Evolutionary conservation across 1,284 basidiomycete genomes (phyloP).

Genomic region (Mycosarcoma maydis): DNA sequence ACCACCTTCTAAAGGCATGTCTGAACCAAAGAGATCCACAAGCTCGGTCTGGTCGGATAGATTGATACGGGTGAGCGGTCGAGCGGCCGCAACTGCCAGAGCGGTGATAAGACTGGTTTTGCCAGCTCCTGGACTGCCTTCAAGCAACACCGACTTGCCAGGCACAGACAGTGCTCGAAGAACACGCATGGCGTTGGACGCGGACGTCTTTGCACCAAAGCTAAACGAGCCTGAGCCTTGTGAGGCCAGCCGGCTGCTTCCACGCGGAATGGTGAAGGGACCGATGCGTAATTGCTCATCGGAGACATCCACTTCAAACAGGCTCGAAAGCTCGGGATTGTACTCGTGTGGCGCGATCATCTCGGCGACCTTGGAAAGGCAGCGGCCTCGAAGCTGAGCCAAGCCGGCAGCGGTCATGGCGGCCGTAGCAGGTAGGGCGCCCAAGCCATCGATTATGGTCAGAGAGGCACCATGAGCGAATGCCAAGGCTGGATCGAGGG

Average conservation of each 20-base stretch:
- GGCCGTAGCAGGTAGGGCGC: slow-evolving; percentile 61
- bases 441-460: slow-evolving; percentile 68
- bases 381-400: slow-evolving; percentile 76
- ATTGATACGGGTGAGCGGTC: slow-evolving; percentile 92
- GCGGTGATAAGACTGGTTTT: slow-evolving; percentile 95
- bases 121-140: slow-evolving; percentile 98
- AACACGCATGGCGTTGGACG: slow-evolving; percentile 87
- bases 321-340: slow-evolving; percentile 65
- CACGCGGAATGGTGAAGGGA: slow-evolving; percentile 78
- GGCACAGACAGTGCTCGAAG: slow-evolving; percentile 86
- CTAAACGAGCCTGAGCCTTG: slow-evolving; percentile 73
- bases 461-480: slow-evolving; percentile 69
- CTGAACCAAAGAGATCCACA: slow-evolving; percentile 94
- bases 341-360: slow-evolving; percentile 65
- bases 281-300: slow-evolving; percentile 74
- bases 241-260: slow-evolving; percentile 67
- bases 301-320: slow-evolving; percentile 66
- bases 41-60: slow-evolving; percentile 98
- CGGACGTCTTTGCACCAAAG: slow-evolving; percentile 87
- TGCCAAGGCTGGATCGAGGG: slow-evolving; percentile 50
- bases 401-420: slow-evolving; percentile 70
- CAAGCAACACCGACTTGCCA: slow-evolving; percentile 87
- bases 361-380: slow-evolving; percentile 59
- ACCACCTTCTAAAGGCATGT: slow-evolving; percentile 93
- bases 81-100: slow-evolving; percentile 81